Base-by-base conservation (phyloP, 139 green algal species). In the Closterium sp. region DNA sequence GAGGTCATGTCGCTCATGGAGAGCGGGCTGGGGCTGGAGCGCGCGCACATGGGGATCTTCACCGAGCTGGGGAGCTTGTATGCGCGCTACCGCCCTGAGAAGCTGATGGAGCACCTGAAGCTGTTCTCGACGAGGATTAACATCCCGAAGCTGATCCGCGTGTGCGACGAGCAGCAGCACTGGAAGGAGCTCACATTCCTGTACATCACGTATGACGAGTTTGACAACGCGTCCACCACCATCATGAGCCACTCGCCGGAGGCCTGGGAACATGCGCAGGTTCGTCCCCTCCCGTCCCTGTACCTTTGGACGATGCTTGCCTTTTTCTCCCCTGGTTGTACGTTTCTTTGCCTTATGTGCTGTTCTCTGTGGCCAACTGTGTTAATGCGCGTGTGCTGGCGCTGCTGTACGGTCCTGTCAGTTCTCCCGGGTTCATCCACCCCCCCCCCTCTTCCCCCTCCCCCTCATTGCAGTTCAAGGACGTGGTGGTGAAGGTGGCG, bases 1-100 rank as follows among this genome's bases (percentile, higher is more conserved):
- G 96, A 99, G 96, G 96, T 99, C 90, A 98, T 99, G 88, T 90
- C 93, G 16, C 96, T 99, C 33, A 96, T 99, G 95, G 98, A 99
- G 96, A 96, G 91, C 83, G 98, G 98, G 91, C 97, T 99, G 90
- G 98, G 98, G 30, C 95, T 99, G 93, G 98, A 99, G 93, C 96
- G 98, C 33, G 97, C 98, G 4, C 98, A 99, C 96, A 99, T 99
- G 98, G 98, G 98, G 93, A 99, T 99, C 96, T 99, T 99, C 96
- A 99, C 98, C 5, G 98, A 99, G 95, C 96, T 99, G 88, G 97
- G 97, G 91, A 95, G 96, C 33, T 92, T 98, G 35, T 99, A 98
- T 91, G 97, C 97, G 23, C 96, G 96, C 91, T 98, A 96, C 95
- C 92, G 95, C 16, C 95, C 95, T 7, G 96, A 97, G 89, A 98